Evolutionary conservation across 441 rosid genomes (phyloP).

Genomic region (Hura crepitans): DNA sequence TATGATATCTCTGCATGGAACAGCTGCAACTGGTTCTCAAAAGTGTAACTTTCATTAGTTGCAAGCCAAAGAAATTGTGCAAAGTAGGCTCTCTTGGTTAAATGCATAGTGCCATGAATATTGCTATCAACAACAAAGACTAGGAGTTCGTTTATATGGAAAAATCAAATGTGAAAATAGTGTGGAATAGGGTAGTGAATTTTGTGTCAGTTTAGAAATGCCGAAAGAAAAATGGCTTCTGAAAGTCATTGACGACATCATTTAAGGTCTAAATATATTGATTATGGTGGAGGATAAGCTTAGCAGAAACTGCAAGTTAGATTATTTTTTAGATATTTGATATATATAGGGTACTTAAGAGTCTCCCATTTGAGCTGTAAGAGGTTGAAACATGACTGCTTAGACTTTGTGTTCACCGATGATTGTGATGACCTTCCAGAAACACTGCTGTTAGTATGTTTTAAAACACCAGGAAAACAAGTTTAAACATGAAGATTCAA

Average conservation of each 20-base stretch:
- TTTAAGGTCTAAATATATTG: conserved; percentile 8
- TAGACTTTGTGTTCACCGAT: conserved; percentile 14
- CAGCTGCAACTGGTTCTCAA: too few relatives aligned
- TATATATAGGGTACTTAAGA: conserved; percentile 9
- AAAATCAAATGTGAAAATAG: not conserved
- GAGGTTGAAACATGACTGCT: conserved; percentile 24
- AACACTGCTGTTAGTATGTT: conserved; percentile 4
- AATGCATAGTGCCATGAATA: not conserved
- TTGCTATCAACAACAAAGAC: too few relatives aligned
- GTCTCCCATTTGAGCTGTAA: conserved; percentile 8
- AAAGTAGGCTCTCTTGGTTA: not conserved
- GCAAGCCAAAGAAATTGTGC: not conserved
- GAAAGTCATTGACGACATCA: not conserved
- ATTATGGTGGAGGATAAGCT: not conserved
- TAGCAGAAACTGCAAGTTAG: conserved; percentile 8
- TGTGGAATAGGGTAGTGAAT: not conserved
- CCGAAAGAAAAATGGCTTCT: conserved; percentile 2
- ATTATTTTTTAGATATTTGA: conserved; percentile 8
- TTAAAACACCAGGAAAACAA: not conserved
- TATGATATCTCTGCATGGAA: not conserved
- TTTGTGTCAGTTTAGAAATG: conserved; percentile 7
- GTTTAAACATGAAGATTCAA: not conserved
- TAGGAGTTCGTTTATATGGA: too few relatives aligned
- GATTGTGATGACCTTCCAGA: conserved; percentile 13
- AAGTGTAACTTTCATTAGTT: not conserved